These are phyloP conservation scores for Dipodascus albidus DNA, from an alignment of 805 yeast genomes.

Conservation along the genomic window DNA sequence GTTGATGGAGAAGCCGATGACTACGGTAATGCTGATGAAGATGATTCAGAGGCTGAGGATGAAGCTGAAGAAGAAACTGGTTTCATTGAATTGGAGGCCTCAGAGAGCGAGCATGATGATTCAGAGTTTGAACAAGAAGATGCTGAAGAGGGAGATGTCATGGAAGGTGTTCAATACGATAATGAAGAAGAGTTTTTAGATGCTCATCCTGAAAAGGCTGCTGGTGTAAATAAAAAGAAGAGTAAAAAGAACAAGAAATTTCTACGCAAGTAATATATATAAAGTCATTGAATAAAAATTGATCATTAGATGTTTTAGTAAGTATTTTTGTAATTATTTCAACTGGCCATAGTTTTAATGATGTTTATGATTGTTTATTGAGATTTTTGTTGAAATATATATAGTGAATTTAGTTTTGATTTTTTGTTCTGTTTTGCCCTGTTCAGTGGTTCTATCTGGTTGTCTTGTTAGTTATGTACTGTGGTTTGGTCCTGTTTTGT, in stretches of 20 bases:
- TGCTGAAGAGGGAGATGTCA: slow-evolving; percentile 19
- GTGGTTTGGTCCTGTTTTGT: too few species aligned
- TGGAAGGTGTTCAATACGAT: slow-evolving; percentile 20
- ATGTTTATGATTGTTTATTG: too few species aligned
- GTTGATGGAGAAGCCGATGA: slow-evolving; percentile 39
- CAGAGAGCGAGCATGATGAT: slow-evolving; percentile 22
- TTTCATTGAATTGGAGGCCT: slow-evolving; percentile 26
- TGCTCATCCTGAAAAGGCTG: slow-evolving; percentile 8
- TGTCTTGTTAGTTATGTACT: too few species aligned
- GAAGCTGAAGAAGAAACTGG: slow-evolving; percentile 35
- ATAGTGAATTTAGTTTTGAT: too few species aligned
- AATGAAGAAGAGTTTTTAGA: slow-evolving; percentile 21
- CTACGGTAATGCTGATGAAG: slow-evolving; percentile 23
- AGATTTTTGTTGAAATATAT: too few species aligned
- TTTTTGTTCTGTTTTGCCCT: too few species aligned
- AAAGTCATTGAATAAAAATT: too few species aligned
- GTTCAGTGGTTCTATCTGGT: too few species aligned
- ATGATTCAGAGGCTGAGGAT: slow-evolving; percentile 25
- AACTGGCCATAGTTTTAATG: too few species aligned
- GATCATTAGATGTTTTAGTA: background rate
- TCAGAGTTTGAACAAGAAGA: slow-evolving; percentile 27
- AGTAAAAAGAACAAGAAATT: background rate
- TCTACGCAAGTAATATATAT: background rate
- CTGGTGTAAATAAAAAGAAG: background rate
- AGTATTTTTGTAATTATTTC: background rate